A percentile compares a stretch with the other conserved stretches of the same genome.
Evolutionary conservation across 441 rosid species (phyloP).

Genomic region (Gossypium aridum): DNA sequence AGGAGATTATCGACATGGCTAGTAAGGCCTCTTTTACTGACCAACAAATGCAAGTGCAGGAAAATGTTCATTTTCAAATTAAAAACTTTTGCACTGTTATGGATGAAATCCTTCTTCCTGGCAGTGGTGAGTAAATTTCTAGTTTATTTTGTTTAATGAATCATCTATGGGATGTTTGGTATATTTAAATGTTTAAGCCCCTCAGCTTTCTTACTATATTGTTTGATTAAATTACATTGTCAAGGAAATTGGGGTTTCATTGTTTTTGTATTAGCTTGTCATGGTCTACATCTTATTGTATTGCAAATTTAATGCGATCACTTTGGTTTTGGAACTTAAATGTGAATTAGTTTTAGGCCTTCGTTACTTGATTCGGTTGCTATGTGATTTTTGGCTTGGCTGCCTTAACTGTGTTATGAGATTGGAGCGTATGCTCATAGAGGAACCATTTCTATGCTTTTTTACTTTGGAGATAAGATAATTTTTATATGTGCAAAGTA

Average conservation of each 20-base stretch:
- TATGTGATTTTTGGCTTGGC: not conserved
- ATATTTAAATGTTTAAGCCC: not conserved
- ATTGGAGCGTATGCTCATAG: not conserved
- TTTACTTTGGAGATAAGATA: not conserved
- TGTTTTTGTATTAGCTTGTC: not conserved
- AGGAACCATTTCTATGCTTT: not conserved
- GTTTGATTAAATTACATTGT: not conserved
- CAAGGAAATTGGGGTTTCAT: not conserved
- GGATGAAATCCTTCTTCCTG: constrained; percentile 60
- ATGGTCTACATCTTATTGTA: not conserved
- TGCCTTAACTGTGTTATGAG: not conserved
- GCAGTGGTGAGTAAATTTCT: constrained; percentile 39
- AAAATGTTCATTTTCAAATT: constrained; percentile 66
- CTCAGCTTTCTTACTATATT: not conserved
- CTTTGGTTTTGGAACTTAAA: not conserved
- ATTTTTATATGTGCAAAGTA: not conserved
- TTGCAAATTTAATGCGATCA: not conserved
- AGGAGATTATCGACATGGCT: constrained; percentile 80
- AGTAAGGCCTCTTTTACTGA: constrained; percentile 58
- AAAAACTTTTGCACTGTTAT: constrained; percentile 43
- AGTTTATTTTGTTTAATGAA: not conserved
- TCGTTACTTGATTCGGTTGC: not conserved
- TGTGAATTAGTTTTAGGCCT: not conserved
- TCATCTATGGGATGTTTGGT: not conserved
- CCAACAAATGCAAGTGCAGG: constrained; percentile 79